Evolutionary conservation across 768 basidiomycete species (phyloP).

Genomic region (Boletus tomentosulus): DNA sequence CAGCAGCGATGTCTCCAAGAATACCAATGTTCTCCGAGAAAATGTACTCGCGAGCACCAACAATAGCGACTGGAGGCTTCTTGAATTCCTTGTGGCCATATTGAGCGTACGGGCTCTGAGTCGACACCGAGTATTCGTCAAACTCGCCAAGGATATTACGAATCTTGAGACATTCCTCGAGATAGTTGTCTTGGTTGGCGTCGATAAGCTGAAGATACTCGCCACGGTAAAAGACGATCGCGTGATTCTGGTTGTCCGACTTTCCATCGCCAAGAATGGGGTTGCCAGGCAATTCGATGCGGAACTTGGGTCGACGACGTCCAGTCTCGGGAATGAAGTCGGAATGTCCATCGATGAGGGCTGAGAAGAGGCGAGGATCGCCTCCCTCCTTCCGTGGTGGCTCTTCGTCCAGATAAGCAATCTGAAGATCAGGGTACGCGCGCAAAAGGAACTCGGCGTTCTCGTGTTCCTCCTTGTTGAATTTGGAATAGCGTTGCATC

Average conservation of each 20-base stretch:
- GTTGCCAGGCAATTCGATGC: conserved; percentile 97
- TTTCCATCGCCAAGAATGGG: conserved; percentile 99
- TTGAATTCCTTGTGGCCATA: conserved; percentile 88
- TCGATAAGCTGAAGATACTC: conserved; percentile 99
- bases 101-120: conserved; percentile 87
- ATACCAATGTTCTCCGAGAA: conserved; percentile 99
- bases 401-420: conserved; percentile 98
- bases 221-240: conserved; percentile 98
- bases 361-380: conserved; percentile 92
- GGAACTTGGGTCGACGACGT: conserved; percentile 91
- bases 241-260: conserved; percentile 99
- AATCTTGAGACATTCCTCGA: conserved; percentile 99
- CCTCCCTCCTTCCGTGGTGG: conserved; percentile 90
- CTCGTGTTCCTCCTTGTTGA: conserved; percentile 99
- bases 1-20: conserved; percentile 95
- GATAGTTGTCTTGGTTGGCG: conserved; percentile 99
- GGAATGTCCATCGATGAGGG: conserved; percentile 96
- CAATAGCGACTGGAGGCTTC: conserved; percentile 88
- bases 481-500: conserved; percentile 99
- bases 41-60: conserved; percentile 98
- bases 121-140: conserved; percentile 84
- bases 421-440: conserved; percentile 97
- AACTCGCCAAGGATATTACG: conserved; percentile 97
- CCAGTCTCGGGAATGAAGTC: conserved; percentile 90
- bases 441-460: conserved; percentile 97